phyloP scores from a whole-genome alignment of 768 basidiomycete species.

The Rhizopogon vulgaris region DNA sequence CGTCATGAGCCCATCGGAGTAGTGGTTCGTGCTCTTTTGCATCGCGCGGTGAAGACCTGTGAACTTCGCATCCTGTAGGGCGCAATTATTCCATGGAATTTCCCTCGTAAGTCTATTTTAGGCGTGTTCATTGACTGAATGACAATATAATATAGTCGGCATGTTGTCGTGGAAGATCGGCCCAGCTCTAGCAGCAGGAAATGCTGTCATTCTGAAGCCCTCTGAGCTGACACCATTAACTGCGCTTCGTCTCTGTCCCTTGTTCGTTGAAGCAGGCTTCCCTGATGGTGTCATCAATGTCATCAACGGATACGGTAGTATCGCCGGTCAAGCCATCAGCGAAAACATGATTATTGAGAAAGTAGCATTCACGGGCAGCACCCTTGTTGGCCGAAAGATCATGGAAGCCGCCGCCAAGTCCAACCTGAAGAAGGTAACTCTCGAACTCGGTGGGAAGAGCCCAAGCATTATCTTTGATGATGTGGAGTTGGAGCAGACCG shows the following conservation, averaged over 20 bases:
- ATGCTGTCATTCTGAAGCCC: constrained; percentile 57
- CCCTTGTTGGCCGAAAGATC: constrained; percentile 56
- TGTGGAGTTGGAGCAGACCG: constrained; percentile 51
- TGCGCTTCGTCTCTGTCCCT: constrained; percentile 38
- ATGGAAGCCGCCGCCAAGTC: constrained; percentile 55
- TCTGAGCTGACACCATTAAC: constrained; percentile 61
- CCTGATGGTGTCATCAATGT: constrained; percentile 61
- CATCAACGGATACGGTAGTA: constrained; percentile 47
- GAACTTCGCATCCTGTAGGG: constrained; percentile 18
- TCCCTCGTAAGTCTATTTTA: constrained; percentile 28
- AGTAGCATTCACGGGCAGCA: constrained; percentile 71
- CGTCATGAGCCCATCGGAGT: constrained; percentile 64
- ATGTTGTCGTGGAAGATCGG: constrained; percentile 36
- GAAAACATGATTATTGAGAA: constrained; percentile 55
- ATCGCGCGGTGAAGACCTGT: constrained; percentile 7
- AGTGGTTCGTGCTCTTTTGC: constrained; percentile 20
- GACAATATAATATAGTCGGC: neutral
- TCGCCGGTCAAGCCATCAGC: constrained; percentile 52
- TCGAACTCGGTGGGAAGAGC: constrained; percentile 72
- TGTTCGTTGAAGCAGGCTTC: constrained; percentile 54
- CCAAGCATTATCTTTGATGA: constrained; percentile 59
- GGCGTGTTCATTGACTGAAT: neutral
- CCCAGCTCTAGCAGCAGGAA: constrained; percentile 60
- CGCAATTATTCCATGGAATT: constrained; percentile 67
- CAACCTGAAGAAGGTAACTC: constrained; percentile 65